Base-by-base conservation (phyloP, 192 early-diverging fungal species). In the Backusella morwellensis region DNA sequence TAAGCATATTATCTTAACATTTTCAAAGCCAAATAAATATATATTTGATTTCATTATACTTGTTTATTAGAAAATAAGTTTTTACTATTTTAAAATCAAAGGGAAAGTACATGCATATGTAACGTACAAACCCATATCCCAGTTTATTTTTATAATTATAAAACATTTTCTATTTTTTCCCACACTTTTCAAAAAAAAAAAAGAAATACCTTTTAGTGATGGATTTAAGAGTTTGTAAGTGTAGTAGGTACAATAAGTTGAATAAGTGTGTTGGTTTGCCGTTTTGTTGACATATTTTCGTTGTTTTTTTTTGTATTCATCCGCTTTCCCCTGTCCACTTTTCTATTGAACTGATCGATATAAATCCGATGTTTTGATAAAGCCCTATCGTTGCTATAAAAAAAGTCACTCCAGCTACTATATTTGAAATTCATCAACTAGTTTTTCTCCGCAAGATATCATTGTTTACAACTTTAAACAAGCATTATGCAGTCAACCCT, bases 151-250 rank as follows among this genome's bases (percentile, higher is more conserved):
- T 63, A 63, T 63, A 29, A 29, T 63, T 29, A 63, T 63, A 26
- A 11, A 6, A 26, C 21, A 26, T 59, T 26, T 59, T 26, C 21
- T 50, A 26, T 59, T 59, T 26, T 59, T 59, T 59, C 56, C 11
- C 56, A 26, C 56, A 59, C 56, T 59, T 59, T 26, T 59, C 56
- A 59, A 63, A 59, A 59, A 56, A 59, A 59, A 56, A 26, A 56
- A 56, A 56, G 21, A 59, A 26, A 29, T 12, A 26, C 56, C 9
- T 59, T 9, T 26, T 26, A 8, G 11, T 59, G 23, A 50, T n/a
- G 19, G 4, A 19, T 19, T n/a, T 26, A 59, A 26, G 23, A 59
- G 26, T 11, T 26, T 59, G 21, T 11, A 26, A 26, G 21, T 9
- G 19, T n/a, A 21, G 8, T 19, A 21, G n/a, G n/a, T 52, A 8